Percentiles rank a stretch among this genome's conserved stretches.
Conservation (phyloP, 192 early-diverging fungal genomes). For the Podila horticola region DNA sequence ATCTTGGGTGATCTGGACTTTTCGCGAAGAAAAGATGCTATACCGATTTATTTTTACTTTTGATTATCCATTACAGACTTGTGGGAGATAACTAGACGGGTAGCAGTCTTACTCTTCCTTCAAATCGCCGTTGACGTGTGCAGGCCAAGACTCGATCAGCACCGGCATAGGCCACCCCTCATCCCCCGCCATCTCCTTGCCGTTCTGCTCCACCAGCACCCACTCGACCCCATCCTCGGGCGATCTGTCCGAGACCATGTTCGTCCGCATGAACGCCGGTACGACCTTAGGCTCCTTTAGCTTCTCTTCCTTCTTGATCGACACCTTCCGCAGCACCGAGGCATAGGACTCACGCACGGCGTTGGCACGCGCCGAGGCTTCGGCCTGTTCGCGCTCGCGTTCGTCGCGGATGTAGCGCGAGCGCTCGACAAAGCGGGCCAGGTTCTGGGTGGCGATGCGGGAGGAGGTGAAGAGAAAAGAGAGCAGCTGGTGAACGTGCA, state of each 20-base stretch:
- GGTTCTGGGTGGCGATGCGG: slow-evolving; percentile 6
- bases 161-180: slow-evolving; percentile 28
- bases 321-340: not conserved
- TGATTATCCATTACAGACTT: too few species aligned
- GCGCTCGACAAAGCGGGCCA: slow-evolving; percentile 34
- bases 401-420: slow-evolving; percentile 8
- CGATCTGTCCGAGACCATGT: slow-evolving; percentile 2
- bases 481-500: slow-evolving; percentile 39
- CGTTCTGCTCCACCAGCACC: slow-evolving; percentile 15
- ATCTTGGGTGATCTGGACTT: too few species aligned
- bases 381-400: not conserved
- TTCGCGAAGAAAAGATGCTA: too few species aligned
- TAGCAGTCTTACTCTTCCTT: too few species aligned
- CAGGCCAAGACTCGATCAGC: slow-evolving; percentile 18
- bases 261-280: not conserved
- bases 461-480: slow-evolving; percentile 3
- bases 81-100: too few species aligned
- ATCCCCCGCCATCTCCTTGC: slow-evolving; percentile 21
- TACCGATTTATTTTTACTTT: too few species aligned
- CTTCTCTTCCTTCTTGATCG: not conserved
- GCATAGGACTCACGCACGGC: too few species aligned
- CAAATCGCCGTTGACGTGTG: not conserved
- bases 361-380: not conserved
- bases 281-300: not conserved
- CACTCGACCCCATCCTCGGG: slow-evolving; percentile 29